Base-by-base conservation (phyloP, 345 rosid genomes). In the Eucalyptus dawsonii region DNA sequence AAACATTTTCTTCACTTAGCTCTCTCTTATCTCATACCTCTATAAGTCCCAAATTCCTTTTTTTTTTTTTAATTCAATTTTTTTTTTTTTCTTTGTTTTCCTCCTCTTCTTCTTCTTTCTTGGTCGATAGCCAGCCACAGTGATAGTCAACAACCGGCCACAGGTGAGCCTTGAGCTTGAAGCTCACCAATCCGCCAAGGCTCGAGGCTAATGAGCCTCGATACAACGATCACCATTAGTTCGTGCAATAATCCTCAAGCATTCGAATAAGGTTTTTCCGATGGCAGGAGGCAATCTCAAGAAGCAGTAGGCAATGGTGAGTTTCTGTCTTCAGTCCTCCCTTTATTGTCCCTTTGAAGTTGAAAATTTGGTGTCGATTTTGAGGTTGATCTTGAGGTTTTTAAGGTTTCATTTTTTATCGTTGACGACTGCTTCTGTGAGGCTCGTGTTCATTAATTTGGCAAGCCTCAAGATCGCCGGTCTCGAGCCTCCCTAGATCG, bases 401-500 rank as follows among this genome's bases (percentile, higher is more conserved):
- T 49, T 22, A 11, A 62, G 89, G 88, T 87, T 87, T 53, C 25
- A 4, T 7, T 53, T 53, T 53, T 53, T 0, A 53, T 51, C 2
- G 8, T 0, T 7, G 1, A 53, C 0, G 0, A 1, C 2, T 19
- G 0, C 25, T 21, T 53, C 1, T 53, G 0, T 8, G 25, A 53
- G 58, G 25, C 58, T 53, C 0, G 0, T 53, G 58, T 5, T 19
- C 58, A 53, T 53, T 53, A 21, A 21, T 53, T 5, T 21, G 0
- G 58, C 25, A 53, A 8, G 0, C 25, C 5, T 53, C 1, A 0
- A 53, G 58, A 0, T 53, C 0, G 10, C 0, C 0, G 0, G 0
- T 25, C 58, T 53, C 0, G 0, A 53, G 2, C 25, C 58, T 53
- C 58, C 56, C 58, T 8, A 53, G 58, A 53, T 21, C 2, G 0